A percentile compares a stretch with the other conserved stretches of the same genome.
These are phyloP conservation scores for Gossypium lobatum DNA, from an alignment of 441 rosid species.

Conservation along the genomic window DNA sequence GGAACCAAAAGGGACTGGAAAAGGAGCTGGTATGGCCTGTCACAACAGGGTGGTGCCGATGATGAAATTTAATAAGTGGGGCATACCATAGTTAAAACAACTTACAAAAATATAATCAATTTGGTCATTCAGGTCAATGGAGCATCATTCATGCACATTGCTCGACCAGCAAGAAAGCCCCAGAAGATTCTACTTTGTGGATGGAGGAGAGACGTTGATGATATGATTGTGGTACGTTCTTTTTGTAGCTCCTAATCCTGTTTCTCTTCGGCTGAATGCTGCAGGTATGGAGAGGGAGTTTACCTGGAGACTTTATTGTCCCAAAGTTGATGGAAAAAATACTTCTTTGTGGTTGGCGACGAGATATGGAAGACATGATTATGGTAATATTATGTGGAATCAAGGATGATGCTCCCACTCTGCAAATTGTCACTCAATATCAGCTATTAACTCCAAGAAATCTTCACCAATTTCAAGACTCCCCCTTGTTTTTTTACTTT, in stretches of 20 bases:
- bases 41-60: conserved; percentile 24
- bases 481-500: neutral
- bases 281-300: conserved; percentile 70
- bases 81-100: conserved; percentile 21
- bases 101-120: conserved; percentile 42
- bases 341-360: conserved; percentile 76
- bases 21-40: conserved; percentile 15
- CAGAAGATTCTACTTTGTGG: conserved; percentile 88
- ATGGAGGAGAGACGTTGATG: conserved; percentile 89
- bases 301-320: conserved; percentile 49
- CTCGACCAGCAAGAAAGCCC: conserved; percentile 60
- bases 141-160: conserved; percentile 49
- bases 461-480: conserved; percentile 9
- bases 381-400: conserved; percentile 49
- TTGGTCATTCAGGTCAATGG: conserved; percentile 72
- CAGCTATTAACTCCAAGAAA: conserved; percentile 8
- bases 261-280: conserved; percentile 45
- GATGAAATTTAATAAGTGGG: conserved; percentile 29
- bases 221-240: conserved; percentile 81
- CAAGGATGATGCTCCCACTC: conserved; percentile 22
- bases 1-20: neutral
- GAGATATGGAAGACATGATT: conserved; percentile 84
- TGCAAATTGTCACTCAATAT: conserved; percentile 10
- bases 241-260: conserved; percentile 58
- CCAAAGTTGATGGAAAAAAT: conserved; percentile 58